Evolutionary conservation across 345 rosid species (phyloP).

Genomic region (Dimocarpus longan): DNA sequence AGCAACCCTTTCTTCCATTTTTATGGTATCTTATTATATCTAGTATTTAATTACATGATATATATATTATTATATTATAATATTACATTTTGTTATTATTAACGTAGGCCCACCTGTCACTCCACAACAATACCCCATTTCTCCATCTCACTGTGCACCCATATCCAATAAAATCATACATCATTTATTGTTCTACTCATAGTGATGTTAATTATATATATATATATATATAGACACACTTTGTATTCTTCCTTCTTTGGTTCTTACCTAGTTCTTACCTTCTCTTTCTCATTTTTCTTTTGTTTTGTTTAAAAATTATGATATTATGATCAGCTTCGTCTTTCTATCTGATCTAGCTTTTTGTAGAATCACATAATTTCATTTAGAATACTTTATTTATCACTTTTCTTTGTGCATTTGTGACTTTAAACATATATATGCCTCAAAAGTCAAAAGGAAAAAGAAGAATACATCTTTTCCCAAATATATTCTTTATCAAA

Average conservation of each 20-base stretch:
- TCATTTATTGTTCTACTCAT: conserved; percentile 16
- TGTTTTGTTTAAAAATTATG: neutral
- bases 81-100: conserved; percentile 25
- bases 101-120: conserved; percentile 36
- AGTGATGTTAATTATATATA: neutral
- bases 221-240: too few relatives aligned
- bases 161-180: conserved; percentile 21
- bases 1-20: conserved; percentile 40
- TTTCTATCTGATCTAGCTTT: conserved; percentile 14
- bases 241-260: neutral
- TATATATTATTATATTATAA: conserved; percentile 15
- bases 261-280: neutral
- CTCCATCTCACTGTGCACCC: conserved; percentile 12
- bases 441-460: conserved; percentile 25
- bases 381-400: conserved; percentile 11
- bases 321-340: neutral
- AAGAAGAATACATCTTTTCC: neutral
- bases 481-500: conserved; percentile 3
- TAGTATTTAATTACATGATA: neutral
- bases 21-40: conserved; percentile 21
- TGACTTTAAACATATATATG: conserved; percentile 14
- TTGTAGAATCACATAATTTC: conserved; percentile 24
- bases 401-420: conserved; percentile 16
- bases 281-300: neutral
- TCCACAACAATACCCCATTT: conserved; percentile 34